Evolutionary conservation across 352 stramenopile genomes (phyloP), one percentile per base, ranked within the genome.

Genomic region (Blastocystis sp.): DNA sequence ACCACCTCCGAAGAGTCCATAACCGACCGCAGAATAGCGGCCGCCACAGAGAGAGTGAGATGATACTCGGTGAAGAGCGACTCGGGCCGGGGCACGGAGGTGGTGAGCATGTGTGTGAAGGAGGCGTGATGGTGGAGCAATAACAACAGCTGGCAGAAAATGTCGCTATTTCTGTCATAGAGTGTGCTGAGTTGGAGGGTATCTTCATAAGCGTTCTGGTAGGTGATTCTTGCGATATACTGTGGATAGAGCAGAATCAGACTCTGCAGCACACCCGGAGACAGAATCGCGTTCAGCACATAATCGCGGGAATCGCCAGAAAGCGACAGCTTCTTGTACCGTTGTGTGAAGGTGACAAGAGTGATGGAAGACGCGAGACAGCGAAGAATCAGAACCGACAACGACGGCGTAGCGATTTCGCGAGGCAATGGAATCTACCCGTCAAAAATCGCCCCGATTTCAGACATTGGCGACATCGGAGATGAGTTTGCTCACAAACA

Each of bases 121-220:
- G 10, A n/a, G 17, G 74, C 6, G 11, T 69, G 48, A 11, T 69
- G 54, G 48, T 61, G 38, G 74, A 84, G 61, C 2, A 84, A 21
- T 24, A 84, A 28, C 52, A 84, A 28, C 74, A 84, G 45, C 21
- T 63, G 74, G 40, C 43, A 68, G 54, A 84, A 84, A 59, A 84
- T 70, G 54, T 84, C 74, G 34, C 21, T 66, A 48, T 84, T 62
- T 24, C 74, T 28, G 38, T 84, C 74, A 19, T 69, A 84, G 2
- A 52, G 21, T 10, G 38, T 42, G 40, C 74, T 69, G 48, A 84
- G 40, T 10, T 43, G n/a, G 19, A 17, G 6, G 21, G 66, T 40
- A 45, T 84, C 74, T 11, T 52, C 28, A 28, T 19, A 60, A 9
- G 68, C 74, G 19, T 42, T 24, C 54, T 84, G 54, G 24, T 42